These are phyloP conservation scores for Atkinsonella hypoxylon DNA, from an alignment of 2,329 filamentous ascomycete species.

Conservation along the genomic window DNA sequence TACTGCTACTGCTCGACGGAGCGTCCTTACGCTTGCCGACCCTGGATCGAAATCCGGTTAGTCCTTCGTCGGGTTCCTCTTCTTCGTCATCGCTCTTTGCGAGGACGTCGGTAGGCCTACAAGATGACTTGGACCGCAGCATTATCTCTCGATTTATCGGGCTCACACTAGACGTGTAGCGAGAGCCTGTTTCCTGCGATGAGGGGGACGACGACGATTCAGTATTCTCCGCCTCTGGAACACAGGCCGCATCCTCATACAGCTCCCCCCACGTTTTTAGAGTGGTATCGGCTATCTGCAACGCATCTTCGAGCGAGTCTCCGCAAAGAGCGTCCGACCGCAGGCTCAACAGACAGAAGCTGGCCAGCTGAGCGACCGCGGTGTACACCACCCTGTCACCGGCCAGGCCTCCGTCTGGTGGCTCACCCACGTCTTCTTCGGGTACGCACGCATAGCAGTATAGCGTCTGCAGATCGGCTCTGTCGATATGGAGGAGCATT, in stretches of 20 bases:
- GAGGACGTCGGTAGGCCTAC: not conserved
- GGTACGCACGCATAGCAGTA: not conserved
- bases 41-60: not conserved
- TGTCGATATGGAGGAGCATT: constrained; percentile 14
- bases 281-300: not conserved
- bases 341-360: not conserved
- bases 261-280: not conserved
- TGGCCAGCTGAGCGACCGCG: not conserved
- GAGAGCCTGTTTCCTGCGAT: not conserved
- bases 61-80: not conserved
- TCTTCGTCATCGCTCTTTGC: not conserved
- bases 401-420: not conserved
- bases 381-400: not conserved
- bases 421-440: not conserved
- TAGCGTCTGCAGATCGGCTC: not conserved
- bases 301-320: not conserved
- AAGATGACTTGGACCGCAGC: not conserved
- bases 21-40: not conserved
- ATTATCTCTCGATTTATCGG: not conserved
- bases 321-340: not conserved
- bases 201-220: not conserved
- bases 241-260: not conserved
- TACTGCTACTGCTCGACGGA: not conserved
- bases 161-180: not conserved
- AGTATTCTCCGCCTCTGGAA: not conserved